Evolutionary conservation across 805 yeast species (phyloP), one percentile per base, ranked within the genome.

Genomic region (Teunomyces kruisii): DNA sequence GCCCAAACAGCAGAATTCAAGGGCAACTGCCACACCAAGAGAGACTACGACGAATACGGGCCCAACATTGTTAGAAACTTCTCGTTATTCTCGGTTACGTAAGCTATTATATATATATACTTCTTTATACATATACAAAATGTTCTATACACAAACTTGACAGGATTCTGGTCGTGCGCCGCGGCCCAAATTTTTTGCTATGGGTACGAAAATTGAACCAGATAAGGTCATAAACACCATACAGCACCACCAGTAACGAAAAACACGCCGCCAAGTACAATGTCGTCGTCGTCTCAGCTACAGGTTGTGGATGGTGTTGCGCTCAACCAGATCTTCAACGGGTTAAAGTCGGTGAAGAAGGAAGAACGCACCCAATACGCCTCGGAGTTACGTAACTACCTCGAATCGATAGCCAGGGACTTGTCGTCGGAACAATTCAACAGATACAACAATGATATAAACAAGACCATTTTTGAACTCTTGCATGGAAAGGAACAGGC

Each of bases 1-100:
- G 98, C 99, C 1, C 98, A 92, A 73, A 94, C 99, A 9, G 83
- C 96, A 16, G 99, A 94, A 70, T 94, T 94, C 73, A 88, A 86
- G 69, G 83, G 95, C 66, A 91, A 91, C 69, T 94, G 98, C 67
- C 94, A 94, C 73, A 92, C 99, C 17, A 94, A 94, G 74, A 84
- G 86, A 61, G 99, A 94, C 62, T 94, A 94, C 68, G 99, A 94
- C 62, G 99, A 94, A 72, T 85, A 85, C 61, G 99, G 99, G 28
- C 99, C 99, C 46, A 88, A 87, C 59, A 94, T 94, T 59, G 99
- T 95, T 38, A 84, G 99, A 74, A 91, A 92, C 79, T 94, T 94
- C 66, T 89, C 97, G 40, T 76, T 94, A 52, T 92, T 94, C 76
- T 85, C 88, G 62, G 95, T 90, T 59, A 95, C 95, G 71, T 86